These are phyloP conservation scores for Verruconis gallopava DNA, from an alignment of 2,329 filamentous ascomycete genomes.

Conservation along the genomic window DNA sequence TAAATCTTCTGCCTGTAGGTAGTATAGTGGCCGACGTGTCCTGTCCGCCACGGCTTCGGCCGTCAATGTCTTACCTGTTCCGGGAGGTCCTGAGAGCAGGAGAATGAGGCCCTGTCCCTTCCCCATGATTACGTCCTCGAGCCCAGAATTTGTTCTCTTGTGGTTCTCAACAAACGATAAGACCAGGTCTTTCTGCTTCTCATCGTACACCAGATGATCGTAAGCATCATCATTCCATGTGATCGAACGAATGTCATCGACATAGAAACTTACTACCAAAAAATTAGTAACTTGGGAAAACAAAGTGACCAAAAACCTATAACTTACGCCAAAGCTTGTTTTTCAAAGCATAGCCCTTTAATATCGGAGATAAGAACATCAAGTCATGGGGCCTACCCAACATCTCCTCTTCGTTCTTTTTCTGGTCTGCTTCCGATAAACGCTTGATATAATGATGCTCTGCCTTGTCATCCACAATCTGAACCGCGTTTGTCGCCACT, in stretches of 20 bases:
- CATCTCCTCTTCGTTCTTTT: constrained; percentile 29
- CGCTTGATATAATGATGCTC: constrained; percentile 13
- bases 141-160: background rate
- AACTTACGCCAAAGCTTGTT: constrained; percentile 35
- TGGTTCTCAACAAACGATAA: constrained; percentile 34
- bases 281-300: background rate
- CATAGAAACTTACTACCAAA: constrained; percentile 18
- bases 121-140: constrained; percentile 10
- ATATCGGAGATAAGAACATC: constrained; percentile 29
- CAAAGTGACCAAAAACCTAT: background rate
- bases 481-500: background rate
- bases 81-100: constrained; percentile 12
- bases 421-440: constrained; percentile 23
- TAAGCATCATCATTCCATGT: constrained; percentile 34
- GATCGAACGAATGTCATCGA: constrained; percentile 29
- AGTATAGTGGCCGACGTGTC: constrained; percentile 14
- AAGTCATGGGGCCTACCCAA: constrained; percentile 26
- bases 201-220: constrained; percentile 34
- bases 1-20: constrained; percentile 14
- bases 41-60: constrained; percentile 13
- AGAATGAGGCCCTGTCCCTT: constrained; percentile 15
- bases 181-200: constrained; percentile 34
- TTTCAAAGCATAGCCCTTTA: constrained; percentile 35
- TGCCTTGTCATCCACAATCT: constrained; percentile 11
- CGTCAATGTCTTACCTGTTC: constrained; percentile 9